Conservation (phyloP, 768 basidiomycete genomes). For the Pulveroboletus frians region DNA sequence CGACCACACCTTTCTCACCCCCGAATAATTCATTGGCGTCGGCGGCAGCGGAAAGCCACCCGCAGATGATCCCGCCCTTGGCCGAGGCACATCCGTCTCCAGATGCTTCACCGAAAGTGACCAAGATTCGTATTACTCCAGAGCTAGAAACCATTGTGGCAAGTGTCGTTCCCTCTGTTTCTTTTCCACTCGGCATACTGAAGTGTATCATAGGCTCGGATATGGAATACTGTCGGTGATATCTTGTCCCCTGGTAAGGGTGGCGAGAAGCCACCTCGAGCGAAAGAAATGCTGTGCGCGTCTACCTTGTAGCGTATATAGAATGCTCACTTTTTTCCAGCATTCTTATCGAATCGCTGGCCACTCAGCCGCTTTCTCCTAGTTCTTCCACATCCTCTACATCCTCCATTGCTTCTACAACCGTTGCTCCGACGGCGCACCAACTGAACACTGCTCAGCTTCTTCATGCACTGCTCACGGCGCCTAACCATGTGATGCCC, state of each 20-base stretch:
- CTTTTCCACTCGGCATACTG: neutral
- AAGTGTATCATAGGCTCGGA: slow-evolving; percentile 45
- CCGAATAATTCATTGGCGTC: neutral
- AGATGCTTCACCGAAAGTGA: slow-evolving; percentile 19
- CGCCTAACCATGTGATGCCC: slow-evolving; percentile 53
- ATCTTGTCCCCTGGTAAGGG: slow-evolving; percentile 52
- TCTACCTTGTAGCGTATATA: neutral
- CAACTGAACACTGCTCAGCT: slow-evolving; percentile 70
- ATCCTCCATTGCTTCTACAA: slow-evolving; percentile 39
- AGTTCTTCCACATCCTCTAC: slow-evolving; percentile 55
- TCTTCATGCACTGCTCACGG: slow-evolving; percentile 51
- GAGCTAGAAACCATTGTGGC: slow-evolving; percentile 65
- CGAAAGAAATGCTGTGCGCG: slow-evolving; percentile 60
- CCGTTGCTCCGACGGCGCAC: slow-evolving; percentile 50
- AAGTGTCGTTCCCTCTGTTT: slow-evolving; percentile 22
- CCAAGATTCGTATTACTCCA: slow-evolving; percentile 48
- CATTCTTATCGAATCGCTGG: slow-evolving; percentile 51
- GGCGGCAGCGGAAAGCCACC: slow-evolving; percentile 1
- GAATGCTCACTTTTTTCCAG: slow-evolving; percentile 32
- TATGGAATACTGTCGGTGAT: slow-evolving; percentile 65
- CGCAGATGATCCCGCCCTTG: slow-evolving; percentile 3
- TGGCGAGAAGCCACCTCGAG: slow-evolving; percentile 41
- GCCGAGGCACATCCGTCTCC: slow-evolving; percentile 2
- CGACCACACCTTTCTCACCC: slow-evolving; percentile 6
- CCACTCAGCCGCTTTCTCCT: slow-evolving; percentile 46